Conservation (phyloP, 495 filamentous ascomycete species). For the Sphaerosporella brunnea region DNA sequence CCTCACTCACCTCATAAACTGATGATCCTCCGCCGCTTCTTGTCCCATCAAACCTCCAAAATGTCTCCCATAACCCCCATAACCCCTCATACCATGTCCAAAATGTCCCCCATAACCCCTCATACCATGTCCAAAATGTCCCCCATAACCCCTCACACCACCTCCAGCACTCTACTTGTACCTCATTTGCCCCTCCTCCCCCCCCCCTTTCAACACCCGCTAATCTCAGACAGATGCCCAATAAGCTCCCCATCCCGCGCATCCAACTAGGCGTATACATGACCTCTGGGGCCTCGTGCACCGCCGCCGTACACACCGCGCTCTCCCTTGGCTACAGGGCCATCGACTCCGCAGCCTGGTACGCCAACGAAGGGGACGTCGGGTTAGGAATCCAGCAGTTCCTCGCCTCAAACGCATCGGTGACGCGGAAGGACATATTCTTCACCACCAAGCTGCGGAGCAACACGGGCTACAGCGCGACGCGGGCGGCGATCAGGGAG, state of each 20-base stretch:
- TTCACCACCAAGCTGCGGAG: constrained; percentile 42
- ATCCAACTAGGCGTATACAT: constrained; percentile 52
- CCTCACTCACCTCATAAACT: not conserved
- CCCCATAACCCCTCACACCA: not conserved
- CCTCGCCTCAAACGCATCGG: constrained; percentile 30
- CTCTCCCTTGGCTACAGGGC: constrained; percentile 55
- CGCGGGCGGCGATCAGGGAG: constrained; percentile 35
- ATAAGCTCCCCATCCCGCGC: constrained; percentile 41
- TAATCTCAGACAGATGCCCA: constrained; percentile 33
- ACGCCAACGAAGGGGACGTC: constrained; percentile 68
- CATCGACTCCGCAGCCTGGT: constrained; percentile 32
- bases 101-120: too few species aligned
- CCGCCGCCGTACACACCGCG: constrained; percentile 46
- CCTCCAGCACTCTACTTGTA: not conserved
- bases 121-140: not conserved
- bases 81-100: not conserved
- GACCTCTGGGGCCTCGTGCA: constrained; percentile 24
- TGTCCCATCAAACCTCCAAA: not conserved
- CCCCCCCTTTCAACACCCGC: not conserved
- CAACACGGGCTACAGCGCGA: constrained; percentile 28
- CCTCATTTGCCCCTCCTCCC: not conserved
- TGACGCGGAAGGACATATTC: constrained; percentile 63
- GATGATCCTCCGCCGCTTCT: not conserved
- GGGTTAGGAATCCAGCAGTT: constrained; percentile 60
- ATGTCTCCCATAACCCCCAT: not conserved